Base-by-base conservation (phyloP, 2,329 filamentous ascomycete species). In the Zymoseptoria tritici region DNA sequence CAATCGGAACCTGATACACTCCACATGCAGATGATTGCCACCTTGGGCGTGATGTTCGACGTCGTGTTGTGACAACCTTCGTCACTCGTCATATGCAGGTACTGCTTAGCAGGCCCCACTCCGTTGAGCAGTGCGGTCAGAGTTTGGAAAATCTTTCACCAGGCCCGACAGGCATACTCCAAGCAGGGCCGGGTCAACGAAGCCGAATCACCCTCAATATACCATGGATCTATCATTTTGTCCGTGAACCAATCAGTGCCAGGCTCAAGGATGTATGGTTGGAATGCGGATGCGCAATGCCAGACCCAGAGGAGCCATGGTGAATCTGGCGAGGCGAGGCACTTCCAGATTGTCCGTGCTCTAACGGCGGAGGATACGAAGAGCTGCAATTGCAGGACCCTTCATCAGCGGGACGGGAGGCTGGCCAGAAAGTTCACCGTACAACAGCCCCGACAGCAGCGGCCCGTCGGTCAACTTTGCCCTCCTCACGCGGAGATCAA, bases 71-170 rank as follows among this genome's bases (percentile, higher is more conserved):
- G 60, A 63, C 59, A 57, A 58, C 59, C 67, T 68, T 68, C 63
- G 67, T 62, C 62, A 57, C 54, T 56, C 51, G 26, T 56, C 57
- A 54, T 58, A 60, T 68, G 67, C 67, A 69, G 66, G 67, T 64
- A 68, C 67, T 56, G 49, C 55, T 63, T 65, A 62, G 61, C 50
- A 22, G 58, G 62, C 60, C 62, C 63, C 67, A 60, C 59, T 50
- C 31, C 29, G 16, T 11, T 46, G 9, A 46, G 36, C 36, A 46
- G 13, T 46, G 16, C 59, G 58, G 58, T 56, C 55, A 36, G 54
- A 36, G 52, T 59, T 31, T 19, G 20, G 13, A 53, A 53, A 22
- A 53, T 29, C 52, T 22, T 31, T 31, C 22, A 8, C 21, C 22
- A 53, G 52, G 36, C 36, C 16, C 36, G 13, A 46, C 36, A 46